Conservation (phyloP, 371 early-diverging fungal species). For the Haplosporangium sp. region DNA sequence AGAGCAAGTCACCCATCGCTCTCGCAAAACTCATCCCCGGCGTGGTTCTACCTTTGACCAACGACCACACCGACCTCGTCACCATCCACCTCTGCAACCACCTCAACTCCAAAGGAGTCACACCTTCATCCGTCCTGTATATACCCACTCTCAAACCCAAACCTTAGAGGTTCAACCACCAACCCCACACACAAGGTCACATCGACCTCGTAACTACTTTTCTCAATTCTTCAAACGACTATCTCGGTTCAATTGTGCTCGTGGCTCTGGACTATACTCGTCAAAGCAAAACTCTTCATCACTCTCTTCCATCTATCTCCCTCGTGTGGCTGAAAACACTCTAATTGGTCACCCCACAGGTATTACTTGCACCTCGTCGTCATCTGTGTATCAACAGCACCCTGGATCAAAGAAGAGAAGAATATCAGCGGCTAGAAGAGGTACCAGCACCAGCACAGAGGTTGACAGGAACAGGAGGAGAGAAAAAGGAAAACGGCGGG, state of each 20-base stretch:
- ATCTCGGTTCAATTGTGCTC: constrained; percentile 11
- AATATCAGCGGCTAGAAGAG: not conserved
- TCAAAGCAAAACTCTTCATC: constrained; percentile 1
- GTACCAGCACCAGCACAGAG: not conserved
- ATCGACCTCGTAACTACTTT: constrained; percentile 14
- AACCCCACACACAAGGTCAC: not conserved
- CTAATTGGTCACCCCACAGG: not conserved
- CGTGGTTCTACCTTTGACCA: not conserved
- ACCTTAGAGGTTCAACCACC: not conserved
- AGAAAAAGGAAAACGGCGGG: constrained; percentile 27
- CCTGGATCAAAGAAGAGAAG: constrained; percentile 4
- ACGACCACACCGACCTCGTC: constrained; percentile 2
- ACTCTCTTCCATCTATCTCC: constrained; percentile 19
- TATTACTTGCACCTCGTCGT: not conserved
- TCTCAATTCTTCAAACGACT: constrained; percentile 18
- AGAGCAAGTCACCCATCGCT: constrained; percentile 4
- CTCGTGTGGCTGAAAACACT: constrained; percentile 1
- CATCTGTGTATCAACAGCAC: not conserved
- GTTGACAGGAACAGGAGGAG: not conserved
- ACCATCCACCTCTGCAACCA: not conserved
- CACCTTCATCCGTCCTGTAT: constrained; percentile 9
- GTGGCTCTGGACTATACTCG: constrained; percentile 7
- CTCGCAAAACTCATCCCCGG: not conserved
- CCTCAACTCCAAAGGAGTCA: not conserved
- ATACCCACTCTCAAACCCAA: not conserved